Base-by-base conservation (phyloP, 2,329 filamentous ascomycete species). In the Colletotrichum sidae region DNA sequence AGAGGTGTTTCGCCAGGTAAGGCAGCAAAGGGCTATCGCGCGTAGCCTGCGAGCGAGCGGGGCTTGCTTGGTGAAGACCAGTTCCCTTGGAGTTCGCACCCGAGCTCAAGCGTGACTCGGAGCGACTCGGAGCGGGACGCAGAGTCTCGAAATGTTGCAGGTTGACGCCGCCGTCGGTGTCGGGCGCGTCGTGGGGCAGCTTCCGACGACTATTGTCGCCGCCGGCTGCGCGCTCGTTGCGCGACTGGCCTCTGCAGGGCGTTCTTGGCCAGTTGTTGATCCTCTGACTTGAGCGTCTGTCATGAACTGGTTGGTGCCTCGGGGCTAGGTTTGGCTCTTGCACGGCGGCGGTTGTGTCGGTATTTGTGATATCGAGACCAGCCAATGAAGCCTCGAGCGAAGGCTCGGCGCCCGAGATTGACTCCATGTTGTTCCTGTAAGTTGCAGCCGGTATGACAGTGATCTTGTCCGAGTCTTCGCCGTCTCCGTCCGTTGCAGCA, bases 1-100 rank as follows among this genome's bases (percentile, higher is more conserved):
- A 58, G 10, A 58, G 37, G 12, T 58, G 46, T 13, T 58, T 58
- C 7, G 33, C 35, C 10, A 58, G 47, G 8, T 51, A 15, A 1
- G 46, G 55, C 6, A 58, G 25, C 38, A 58, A 13, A 0, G 55
- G 46, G 12, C 55, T 58, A 41, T 51, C 33, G 4, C 46, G 13
- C 7, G 55, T 15, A 15, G 44, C 15, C 44, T 46, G 13, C n/a
- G 17, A 17, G 5, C 44, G 44, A n/a, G 25, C 44, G 2, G 17
- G 44, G 15, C 44, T 46, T 17, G 15, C 44, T 33, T 11, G 44
- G 44, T n/a, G 8, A 10, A 10, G n/a, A 4, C 15, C 8, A 17
- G 15, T n/a, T n/a, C 44, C 9, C 15, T 15, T 46, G 15, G 13
- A 10, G 44, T 25, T 46, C 25, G 25, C 25, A 25, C 3, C 44